Evolutionary conservation across 192 early-diverging fungal genomes (phyloP).

Genomic region (Mortierella hygrophila): DNA sequence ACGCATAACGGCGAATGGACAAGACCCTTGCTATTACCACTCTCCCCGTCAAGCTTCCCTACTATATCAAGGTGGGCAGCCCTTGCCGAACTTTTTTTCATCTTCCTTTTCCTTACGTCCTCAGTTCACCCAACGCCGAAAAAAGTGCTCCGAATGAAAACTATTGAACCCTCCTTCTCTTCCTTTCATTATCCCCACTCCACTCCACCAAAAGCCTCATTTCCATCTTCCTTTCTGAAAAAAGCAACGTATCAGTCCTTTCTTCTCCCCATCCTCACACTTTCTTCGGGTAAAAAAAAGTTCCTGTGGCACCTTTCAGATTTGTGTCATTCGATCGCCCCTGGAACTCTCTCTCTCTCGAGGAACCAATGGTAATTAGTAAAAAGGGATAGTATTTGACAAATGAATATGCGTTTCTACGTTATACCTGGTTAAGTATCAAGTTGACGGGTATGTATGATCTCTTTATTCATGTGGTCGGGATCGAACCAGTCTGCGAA

Average conservation of each 20-base stretch:
- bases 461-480: not conserved
- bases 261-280: not conserved
- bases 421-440: slow-evolving; percentile 7
- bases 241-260: not conserved
- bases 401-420: not conserved
- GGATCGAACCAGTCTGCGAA: not conserved
- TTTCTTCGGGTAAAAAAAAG: slow-evolving; percentile 2
- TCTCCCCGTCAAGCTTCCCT: not conserved
- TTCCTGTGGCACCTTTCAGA: not conserved
- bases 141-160: not conserved
- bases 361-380: slow-evolving; percentile 6
- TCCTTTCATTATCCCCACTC: not conserved
- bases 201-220: not conserved
- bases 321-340: not conserved
- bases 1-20: not conserved
- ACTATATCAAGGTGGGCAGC: slow-evolving; percentile 10
- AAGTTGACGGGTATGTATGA: slow-evolving; percentile 1
- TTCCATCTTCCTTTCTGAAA: not conserved
- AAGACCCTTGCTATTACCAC: not conserved
- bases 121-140: not conserved
- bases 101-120: not conserved
- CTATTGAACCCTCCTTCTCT: not conserved
- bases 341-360: not conserved
- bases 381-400: slow-evolving; percentile 1
- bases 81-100: not conserved